Evolutionary conservation across 345 rosid species (phyloP).

Genomic region (Brassica nigra): DNA sequence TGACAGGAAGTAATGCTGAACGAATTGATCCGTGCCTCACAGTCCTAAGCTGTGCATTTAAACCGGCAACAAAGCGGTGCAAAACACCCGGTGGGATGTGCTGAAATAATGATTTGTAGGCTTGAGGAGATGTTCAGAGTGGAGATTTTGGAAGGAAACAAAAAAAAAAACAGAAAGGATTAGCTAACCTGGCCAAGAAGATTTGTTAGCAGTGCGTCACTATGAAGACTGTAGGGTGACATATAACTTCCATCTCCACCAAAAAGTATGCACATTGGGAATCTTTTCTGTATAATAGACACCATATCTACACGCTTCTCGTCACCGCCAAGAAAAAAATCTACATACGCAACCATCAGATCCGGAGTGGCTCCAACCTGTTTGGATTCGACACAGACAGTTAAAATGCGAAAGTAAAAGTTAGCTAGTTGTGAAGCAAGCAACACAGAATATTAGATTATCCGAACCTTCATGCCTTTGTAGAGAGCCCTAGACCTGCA

Average conservation of each 20-base stretch:
- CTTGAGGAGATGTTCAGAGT: constrained; percentile 11
- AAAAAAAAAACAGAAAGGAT: constrained; percentile 8
- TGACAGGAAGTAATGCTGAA: constrained; percentile 51
- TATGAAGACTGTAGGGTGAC: constrained; percentile 90
- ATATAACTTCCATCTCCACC: constrained; percentile 98
- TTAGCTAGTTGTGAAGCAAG: constrained; percentile 11
- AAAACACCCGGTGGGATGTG: constrained; percentile 90
- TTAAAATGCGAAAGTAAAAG: background rate
- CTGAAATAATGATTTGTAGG: constrained; percentile 45
- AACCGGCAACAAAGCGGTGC: constrained; percentile 54
- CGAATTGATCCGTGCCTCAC: constrained; percentile 77
- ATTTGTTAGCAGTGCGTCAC: constrained; percentile 75
- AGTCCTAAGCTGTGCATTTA: constrained; percentile 26
- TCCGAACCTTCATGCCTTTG: constrained; percentile 94
- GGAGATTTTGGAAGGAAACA: background rate
- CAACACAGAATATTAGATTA: constrained; percentile 13
- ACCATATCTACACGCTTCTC: constrained; percentile 96
- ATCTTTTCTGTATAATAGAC: constrained; percentile 80
- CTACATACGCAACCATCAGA: constrained; percentile 91
- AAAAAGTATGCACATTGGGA: constrained; percentile 95
- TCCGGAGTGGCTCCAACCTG: constrained; percentile 98
- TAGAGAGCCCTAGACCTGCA: constrained; percentile 97
- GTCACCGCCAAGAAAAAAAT: constrained; percentile 97
- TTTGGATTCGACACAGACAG: constrained; percentile 26
- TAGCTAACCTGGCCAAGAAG: constrained; percentile 89